Conservation (phyloP, 345 rosid species). For the Abelmoschus esculentus region DNA sequence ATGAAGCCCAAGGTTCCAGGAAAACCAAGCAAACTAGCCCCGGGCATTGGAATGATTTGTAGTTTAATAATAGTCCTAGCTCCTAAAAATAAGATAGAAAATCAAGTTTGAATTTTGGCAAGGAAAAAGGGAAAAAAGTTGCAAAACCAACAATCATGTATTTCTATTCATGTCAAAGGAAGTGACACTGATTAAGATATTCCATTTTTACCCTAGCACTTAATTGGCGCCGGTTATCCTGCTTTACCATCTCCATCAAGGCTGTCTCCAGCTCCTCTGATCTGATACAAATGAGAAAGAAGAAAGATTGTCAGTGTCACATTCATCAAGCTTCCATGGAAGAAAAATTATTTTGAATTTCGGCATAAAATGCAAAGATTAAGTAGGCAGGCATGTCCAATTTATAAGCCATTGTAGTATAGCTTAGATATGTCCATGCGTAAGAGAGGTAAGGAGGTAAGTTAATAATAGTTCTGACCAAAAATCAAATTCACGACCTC, state of each 20-base stretch:
- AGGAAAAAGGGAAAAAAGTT: background rate
- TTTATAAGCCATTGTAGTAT: background rate
- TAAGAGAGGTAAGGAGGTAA: background rate
- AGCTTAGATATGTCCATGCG: background rate
- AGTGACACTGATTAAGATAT: background rate
- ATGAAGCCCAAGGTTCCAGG: background rate
- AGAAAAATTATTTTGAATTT: background rate
- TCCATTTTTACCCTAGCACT: slow-evolving; percentile 71
- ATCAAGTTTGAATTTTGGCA: background rate
- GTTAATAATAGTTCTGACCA: background rate
- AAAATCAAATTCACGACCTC: background rate
- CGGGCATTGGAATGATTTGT: background rate
- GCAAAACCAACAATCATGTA: background rate
- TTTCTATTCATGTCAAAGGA: background rate
- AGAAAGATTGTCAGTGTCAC: slow-evolving; percentile 4
- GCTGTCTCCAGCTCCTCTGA: slow-evolving; percentile 99
- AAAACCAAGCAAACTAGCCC: background rate
- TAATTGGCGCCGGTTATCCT: slow-evolving; percentile 87
- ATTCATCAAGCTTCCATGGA: background rate
- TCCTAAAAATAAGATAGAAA: background rate
- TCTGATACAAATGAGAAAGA: slow-evolving; percentile 35
- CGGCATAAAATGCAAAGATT: background rate
- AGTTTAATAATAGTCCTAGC: background rate
- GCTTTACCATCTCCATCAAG: slow-evolving; percentile 99
- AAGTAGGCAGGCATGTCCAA: background rate